phyloP scores from a whole-genome alignment of 495 filamentous ascomycete genomes.

The Annulohypoxylon bovei region DNA sequence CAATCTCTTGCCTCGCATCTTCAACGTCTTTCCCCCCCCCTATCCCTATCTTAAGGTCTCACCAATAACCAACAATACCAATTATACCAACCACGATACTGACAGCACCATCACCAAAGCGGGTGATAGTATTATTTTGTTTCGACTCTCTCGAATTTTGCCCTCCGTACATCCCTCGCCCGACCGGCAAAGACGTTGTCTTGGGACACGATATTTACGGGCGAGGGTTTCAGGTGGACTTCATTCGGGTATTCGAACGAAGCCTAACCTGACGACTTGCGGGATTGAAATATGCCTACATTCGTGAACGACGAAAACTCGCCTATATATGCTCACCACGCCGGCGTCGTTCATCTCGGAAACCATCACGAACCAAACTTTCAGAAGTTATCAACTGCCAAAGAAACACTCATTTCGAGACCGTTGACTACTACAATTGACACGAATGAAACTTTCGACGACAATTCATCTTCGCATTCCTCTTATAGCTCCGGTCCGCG shows the following conservation, averaged over 20 bases:
- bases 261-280: slow-evolving; percentile 28
- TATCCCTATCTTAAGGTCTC: slow-evolving; percentile 4
- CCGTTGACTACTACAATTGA: slow-evolving; percentile 46
- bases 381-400: slow-evolving; percentile 44
- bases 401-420: slow-evolving; percentile 35
- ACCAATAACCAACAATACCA: slow-evolving; percentile 11
- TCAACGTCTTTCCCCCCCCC: slow-evolving; percentile 27
- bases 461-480: slow-evolving; percentile 49
- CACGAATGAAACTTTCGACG: slow-evolving; percentile 49
- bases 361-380: slow-evolving; percentile 47
- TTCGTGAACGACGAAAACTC: slow-evolving; percentile 63
- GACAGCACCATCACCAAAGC: slow-evolving; percentile 13
- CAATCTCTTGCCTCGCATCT: slow-evolving; percentile 30
- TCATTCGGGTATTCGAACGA: slow-evolving; percentile 20
- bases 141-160: not conserved
- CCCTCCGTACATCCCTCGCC: slow-evolving; percentile 30
- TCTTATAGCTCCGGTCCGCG: slow-evolving; percentile 50
- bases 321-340: slow-evolving; percentile 55
- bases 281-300: slow-evolving; percentile 64
- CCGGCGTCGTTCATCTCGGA: slow-evolving; percentile 49
- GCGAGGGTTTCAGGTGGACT: slow-evolving; percentile 40
- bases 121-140: slow-evolving; percentile 9
- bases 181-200: slow-evolving; percentile 13
- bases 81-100: slow-evolving; percentile 8
- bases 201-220: slow-evolving; percentile 14